phyloP scores from a whole-genome alignment of 2,329 filamentous ascomycete species.

The Zymoseptoria crescenta region DNA sequence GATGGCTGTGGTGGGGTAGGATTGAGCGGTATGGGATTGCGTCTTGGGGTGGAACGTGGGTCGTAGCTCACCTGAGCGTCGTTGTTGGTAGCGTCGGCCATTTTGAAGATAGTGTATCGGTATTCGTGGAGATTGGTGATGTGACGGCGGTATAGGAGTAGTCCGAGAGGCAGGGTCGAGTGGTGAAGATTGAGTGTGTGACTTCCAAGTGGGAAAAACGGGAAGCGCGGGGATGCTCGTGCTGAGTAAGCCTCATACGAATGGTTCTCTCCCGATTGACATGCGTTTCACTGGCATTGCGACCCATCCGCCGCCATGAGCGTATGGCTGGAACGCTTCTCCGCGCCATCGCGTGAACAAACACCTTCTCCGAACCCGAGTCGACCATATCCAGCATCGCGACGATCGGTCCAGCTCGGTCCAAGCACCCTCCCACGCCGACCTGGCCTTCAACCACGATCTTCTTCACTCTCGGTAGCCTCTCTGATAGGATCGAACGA shows the following conservation, averaged over 20 bases:
- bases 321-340: constrained; percentile 90
- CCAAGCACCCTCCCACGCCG: constrained; percentile 62
- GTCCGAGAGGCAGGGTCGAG: constrained; percentile 23
- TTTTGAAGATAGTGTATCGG: constrained; percentile 41
- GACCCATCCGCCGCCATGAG: background rate
- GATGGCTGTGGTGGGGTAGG: background rate
- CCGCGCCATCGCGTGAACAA: constrained; percentile 63
- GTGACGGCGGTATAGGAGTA: constrained; percentile 24
- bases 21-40: background rate
- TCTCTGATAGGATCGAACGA: constrained; percentile 66
- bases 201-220: background rate
- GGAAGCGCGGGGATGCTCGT: too few relatives aligned
- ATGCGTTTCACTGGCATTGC: background rate
- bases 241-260: too few relatives aligned
- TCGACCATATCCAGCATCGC: constrained; percentile 64
- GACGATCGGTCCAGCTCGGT: constrained; percentile 59
- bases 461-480: constrained; percentile 70
- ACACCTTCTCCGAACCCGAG: constrained; percentile 55
- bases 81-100: constrained; percentile 46
- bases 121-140: constrained; percentile 26
- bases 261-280: too few relatives aligned
- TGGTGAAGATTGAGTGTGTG: constrained; percentile 4
- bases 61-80: constrained; percentile 53
- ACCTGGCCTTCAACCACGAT: constrained; percentile 59
- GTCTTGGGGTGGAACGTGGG: background rate